phyloP scores from a whole-genome alignment of 2,329 filamentous ascomycete species.

The Aureobasidium leucospermi region DNA sequence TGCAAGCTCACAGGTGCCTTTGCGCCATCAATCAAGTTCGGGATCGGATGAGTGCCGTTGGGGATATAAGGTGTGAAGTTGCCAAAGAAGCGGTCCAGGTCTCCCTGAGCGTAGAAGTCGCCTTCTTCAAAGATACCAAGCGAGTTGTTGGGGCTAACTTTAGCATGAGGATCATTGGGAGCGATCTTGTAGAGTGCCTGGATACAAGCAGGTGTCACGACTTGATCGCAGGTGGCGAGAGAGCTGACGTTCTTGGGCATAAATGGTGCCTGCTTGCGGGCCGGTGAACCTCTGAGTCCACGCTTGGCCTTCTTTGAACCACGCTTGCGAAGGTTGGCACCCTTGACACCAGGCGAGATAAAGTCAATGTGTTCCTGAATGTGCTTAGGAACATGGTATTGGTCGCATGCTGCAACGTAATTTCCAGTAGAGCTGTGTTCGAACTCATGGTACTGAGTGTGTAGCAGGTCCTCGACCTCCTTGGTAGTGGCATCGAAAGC shows the following conservation, averaged over 20 bases:
- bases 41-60: constrained; percentile 25
- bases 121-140: constrained; percentile 39
- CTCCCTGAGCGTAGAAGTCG: constrained; percentile 39
- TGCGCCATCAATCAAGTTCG: constrained; percentile 18
- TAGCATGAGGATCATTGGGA: constrained; percentile 15
- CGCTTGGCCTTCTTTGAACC: constrained; percentile 14
- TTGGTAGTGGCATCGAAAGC: constrained; percentile 25
- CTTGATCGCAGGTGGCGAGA: constrained; percentile 18
- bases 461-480: constrained; percentile 23
- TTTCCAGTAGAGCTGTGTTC: constrained; percentile 20
- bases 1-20: constrained; percentile 18
- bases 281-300: background rate
- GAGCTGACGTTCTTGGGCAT: constrained; percentile 16
- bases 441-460: constrained; percentile 23
- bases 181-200: constrained; percentile 21
- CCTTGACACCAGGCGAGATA: constrained; percentile 25
- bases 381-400: constrained; percentile 22
- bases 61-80: constrained; percentile 22
- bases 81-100: constrained; percentile 38
- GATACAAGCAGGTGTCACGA: constrained; percentile 22
- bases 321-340: constrained; percentile 16
- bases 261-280: constrained; percentile 4
- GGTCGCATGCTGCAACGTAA: constrained; percentile 18
- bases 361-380: constrained; percentile 22
- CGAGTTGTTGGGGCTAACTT: constrained; percentile 18